A percentile compares a stretch with the other conserved stretches of the same genome.
Evolutionary conservation across 164 flowering plant species (phyloP).

Genomic region (Aristolochia californica): DNA sequence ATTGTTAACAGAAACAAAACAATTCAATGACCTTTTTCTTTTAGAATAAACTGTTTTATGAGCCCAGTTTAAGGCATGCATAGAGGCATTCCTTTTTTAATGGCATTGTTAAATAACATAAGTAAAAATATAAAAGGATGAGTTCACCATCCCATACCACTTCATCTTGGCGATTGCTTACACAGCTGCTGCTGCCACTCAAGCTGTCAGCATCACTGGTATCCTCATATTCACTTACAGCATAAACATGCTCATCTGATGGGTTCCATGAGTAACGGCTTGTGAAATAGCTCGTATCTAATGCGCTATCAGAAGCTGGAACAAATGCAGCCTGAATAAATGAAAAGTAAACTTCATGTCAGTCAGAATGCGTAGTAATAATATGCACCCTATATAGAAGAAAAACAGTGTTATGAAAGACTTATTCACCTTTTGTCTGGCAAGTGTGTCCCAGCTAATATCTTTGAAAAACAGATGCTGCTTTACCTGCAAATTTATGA

Average conservation of each 20-base stretch:
- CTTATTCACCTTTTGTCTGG: constrained; percentile 79
- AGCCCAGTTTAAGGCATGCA: too few species aligned
- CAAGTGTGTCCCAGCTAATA: constrained; percentile 97
- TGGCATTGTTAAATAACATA: neutral
- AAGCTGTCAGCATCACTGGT: constrained; percentile 74
- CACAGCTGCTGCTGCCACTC: constrained; percentile 76
- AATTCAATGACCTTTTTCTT: too few species aligned
- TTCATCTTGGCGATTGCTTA: constrained; percentile 83
- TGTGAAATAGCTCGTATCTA: constrained; percentile 97
- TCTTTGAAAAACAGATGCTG: constrained; percentile 85
- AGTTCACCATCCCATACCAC: constrained; percentile 28
- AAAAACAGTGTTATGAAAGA: neutral
- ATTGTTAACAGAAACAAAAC: too few species aligned
- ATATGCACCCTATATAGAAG: neutral
- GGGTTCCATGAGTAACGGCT: constrained; percentile 88
- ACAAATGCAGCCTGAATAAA: constrained; percentile 88
- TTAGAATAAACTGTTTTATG: too few species aligned
- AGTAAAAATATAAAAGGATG: neutral
- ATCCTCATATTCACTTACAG: constrained; percentile 67
- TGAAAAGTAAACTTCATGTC: neutral
- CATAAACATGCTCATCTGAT: constrained; percentile 52
- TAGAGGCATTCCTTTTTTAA: too few species aligned
- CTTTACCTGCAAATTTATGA: constrained; percentile 59
- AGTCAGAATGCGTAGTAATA: neutral
- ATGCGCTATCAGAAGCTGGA: constrained; percentile 83